phyloP scores from a whole-genome alignment of 176 grass and related monocot genomes.

The Aegilops bicornis region DNA sequence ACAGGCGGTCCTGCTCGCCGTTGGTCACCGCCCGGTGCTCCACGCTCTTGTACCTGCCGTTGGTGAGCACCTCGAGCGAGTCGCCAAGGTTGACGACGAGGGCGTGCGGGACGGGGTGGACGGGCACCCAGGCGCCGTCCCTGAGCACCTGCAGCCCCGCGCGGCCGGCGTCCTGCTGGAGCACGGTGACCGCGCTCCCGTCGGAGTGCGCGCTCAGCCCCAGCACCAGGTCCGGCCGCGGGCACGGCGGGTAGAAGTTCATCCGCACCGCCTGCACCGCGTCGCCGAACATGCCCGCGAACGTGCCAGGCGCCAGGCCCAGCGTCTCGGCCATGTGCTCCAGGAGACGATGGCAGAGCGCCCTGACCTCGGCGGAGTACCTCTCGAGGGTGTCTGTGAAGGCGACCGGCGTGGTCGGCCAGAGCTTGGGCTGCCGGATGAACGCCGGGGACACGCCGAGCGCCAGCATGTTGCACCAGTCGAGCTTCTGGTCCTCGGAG shows the following conservation, averaged over 20 bases:
- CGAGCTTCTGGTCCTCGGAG: conserved; percentile 91
- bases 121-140: conserved; percentile 52
- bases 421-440: conserved; percentile 63
- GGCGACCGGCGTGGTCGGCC: conserved; percentile 58
- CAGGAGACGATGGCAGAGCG: conserved; percentile 51
- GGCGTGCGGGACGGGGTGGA: conserved; percentile 46
- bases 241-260: conserved; percentile 87
- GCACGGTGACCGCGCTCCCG: conserved; percentile 88
- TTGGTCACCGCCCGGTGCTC: conserved; percentile 77
- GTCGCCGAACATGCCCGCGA: conserved; percentile 75
- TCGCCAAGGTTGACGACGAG: conserved; percentile 82
- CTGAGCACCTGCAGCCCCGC: conserved; percentile 72
- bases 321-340: conserved; percentile 53
- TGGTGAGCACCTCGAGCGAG: conserved; percentile 73
- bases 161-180: conserved; percentile 66
- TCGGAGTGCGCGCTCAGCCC: conserved; percentile 87
- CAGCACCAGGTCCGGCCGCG: conserved; percentile 67
- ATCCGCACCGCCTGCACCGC: conserved; percentile 82
- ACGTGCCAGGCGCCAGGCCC: conserved; percentile 29
- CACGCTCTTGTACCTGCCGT: conserved; percentile 90
- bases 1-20: conserved; percentile 46
- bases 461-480: conserved; percentile 95
- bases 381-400: conserved; percentile 49
- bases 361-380: conserved; percentile 66
- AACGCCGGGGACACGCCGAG: conserved; percentile 64